A percentile compares a stretch with the other conserved stretches of the same genome.
These are phyloP conservation scores for Begonia loranthoides DNA, from an alignment of 306 rosid genomes.

Conservation along the genomic window DNA sequence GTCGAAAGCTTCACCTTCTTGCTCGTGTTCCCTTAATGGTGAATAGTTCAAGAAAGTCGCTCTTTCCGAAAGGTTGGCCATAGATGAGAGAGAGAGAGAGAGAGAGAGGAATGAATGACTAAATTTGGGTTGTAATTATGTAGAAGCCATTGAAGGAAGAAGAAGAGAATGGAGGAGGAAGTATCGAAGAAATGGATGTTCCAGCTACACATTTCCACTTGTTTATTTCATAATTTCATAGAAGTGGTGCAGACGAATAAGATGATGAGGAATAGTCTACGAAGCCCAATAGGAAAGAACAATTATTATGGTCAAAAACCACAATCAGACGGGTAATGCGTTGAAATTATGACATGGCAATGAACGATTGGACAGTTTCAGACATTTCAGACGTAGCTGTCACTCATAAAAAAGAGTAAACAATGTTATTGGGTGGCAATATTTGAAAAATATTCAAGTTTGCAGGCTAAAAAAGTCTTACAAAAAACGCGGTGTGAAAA, in stretches of 20 bases:
- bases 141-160: constrained; percentile 5
- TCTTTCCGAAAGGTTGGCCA: constrained; percentile 26
- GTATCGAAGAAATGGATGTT: background rate
- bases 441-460: no score
- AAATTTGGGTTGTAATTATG: background rate
- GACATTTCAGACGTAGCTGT: no score
- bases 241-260: background rate
- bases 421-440: no score
- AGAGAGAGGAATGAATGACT: constrained; percentile 1
- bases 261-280: background rate
- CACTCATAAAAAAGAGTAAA: no score
- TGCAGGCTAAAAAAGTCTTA: no score
- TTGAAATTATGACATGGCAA: no score
- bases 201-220: background rate
- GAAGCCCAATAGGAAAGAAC: background rate
- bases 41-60: constrained; percentile 6
- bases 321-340: no score
- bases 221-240: background rate
- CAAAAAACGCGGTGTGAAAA: no score
- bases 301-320: no score
- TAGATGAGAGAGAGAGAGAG: constrained; percentile 3
- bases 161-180: constrained; percentile 1
- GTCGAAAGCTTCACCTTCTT: constrained; percentile 10
- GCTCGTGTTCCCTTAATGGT: constrained; percentile 14
- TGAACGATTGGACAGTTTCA: no score